phyloP scores from a whole-genome alignment of 2,329 filamentous ascomycete genomes.

The Dactylonectria macrodidyma region DNA sequence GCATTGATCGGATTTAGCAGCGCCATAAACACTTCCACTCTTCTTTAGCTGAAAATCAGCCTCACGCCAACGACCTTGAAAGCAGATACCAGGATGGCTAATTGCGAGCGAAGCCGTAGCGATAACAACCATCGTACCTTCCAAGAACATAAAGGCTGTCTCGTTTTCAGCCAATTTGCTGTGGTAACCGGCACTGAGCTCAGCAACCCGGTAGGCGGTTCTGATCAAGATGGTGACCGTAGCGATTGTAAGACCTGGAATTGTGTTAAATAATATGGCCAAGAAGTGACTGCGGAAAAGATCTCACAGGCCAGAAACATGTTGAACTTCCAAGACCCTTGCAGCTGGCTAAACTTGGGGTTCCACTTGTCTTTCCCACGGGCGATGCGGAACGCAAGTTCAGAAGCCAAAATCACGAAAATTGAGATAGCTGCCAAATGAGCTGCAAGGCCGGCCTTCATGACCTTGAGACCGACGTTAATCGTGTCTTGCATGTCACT shows the following conservation, averaged over 20 bases:
- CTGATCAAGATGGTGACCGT: constrained; percentile 36
- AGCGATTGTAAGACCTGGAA: constrained; percentile 20
- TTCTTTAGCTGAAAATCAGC: constrained; percentile 39
- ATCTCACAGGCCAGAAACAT: constrained; percentile 30
- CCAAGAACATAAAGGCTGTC: constrained; percentile 30
- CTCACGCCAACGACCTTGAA: constrained; percentile 33
- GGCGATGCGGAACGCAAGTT: constrained; percentile 20
- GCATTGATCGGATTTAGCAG: too few species aligned
- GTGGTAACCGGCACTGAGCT: constrained; percentile 29
- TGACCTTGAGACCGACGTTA: constrained; percentile 29
- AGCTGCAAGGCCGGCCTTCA: constrained; percentile 36
- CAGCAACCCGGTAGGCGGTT: constrained; percentile 35
- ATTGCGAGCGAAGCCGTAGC: constrained; percentile 7
- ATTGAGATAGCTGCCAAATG: constrained; percentile 36
- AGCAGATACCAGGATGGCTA: constrained; percentile 30
- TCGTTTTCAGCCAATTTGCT: constrained; percentile 34
- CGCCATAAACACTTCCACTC: too few species aligned
- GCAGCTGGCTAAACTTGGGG: constrained; percentile 27
- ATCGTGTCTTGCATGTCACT: constrained; percentile 16
- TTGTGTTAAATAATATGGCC: constrained; percentile 79
- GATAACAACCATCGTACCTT: constrained; percentile 30
- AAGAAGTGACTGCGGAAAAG: constrained; percentile 76
- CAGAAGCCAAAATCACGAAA: constrained; percentile 16
- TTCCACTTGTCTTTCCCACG: constrained; percentile 29
- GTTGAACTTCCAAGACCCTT: constrained; percentile 27